Evolutionary conservation across 352 stramenopile genomes (phyloP), one percentile per base, ranked within the genome.

Genomic region (Phytophthora sp.): DNA sequence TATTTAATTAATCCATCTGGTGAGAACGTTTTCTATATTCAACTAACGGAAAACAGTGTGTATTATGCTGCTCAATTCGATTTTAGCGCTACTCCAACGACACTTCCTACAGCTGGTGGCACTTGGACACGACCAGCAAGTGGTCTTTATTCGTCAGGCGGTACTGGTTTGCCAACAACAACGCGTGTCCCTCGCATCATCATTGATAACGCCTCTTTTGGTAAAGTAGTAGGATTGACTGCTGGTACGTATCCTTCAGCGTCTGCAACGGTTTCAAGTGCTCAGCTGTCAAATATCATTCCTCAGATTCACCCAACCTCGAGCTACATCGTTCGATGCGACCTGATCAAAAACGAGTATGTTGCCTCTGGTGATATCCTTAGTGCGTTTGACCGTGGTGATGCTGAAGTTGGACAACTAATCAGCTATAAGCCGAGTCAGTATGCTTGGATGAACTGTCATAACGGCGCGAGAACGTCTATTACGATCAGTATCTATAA

Each of bases 261-360:
- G 1, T 27, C 51, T 20, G 56, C 59, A 8, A 68, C 43, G 0
- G 41, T 52, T 11, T 5, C 51, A 0, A 44, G 21, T 7, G 55
- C 38, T n/a, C n/a, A n/a, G n/a, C n/a, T n/a, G n/a, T n/a, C n/a
- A n/a, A n/a, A n/a, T n/a, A n/a, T n/a, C n/a, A 70, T 59, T 11
- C 62, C 62, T 12, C 32, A 61, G 11, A 41, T 48, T 34, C 54
- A 66, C 1, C 54, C 62, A 0, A 56, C 11, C 0, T 38, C 13
- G 4, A 34, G 11, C 1, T 70, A 70, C 21, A 45, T 70, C 2
- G 46, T 70, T 20, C 37, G 62, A 3, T 70, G 62, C 24, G 54
- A 59, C 46, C 1, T 66, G 0, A 52, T 70, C 4, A 70, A 70
- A 18, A 70, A 70, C n/a, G 38, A 55, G 2, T 70, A 61, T 17